Evolutionary conservation across 73 alveolate genomes (phyloP), one percentile per base, ranked within the genome.

Genomic region (Uronychia binucleata): DNA sequence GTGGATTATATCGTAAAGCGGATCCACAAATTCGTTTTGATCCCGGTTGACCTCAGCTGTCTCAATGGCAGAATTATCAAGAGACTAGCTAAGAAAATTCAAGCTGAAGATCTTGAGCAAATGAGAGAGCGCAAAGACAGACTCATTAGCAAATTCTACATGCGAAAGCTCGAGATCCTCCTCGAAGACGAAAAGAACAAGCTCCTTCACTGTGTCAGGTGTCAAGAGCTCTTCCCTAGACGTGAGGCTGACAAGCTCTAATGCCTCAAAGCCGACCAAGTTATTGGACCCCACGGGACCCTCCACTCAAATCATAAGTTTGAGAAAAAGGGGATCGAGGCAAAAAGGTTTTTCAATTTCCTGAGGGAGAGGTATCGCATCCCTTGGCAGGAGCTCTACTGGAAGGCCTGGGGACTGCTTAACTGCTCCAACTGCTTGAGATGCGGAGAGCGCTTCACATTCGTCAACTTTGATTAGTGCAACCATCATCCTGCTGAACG

Each of bases 31-130:
- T 91, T 93, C 0, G 97, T 90, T 13, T n/a, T 79, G 58, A 79
- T 85, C 29, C 91, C 93, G 0, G 83, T 83, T 29, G 93, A 93
- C 59, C 35, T 87, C 83, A 83, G 92, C 75, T 84, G 95, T 60
- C 86, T 90, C 67, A 89, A 92, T 33, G 58, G 76, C 8, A 59
- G 67, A 46, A 19, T 46, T 19, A 46, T 46, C 67, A 80, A 58
- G 35, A 32, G 35, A 46, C 25, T 80, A 26, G 87, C 87, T n/a
- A 58, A 80, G 32, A 19, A 30, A 29, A 14, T 80, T 14, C 31
- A 27, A n/a, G 32, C 46, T 25, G 78, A 80, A 57, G 46, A 30
- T 0, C 29, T 80, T 0, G 87, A 80, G 31, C 28, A 58, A n/a
- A 28, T 57, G 13, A 80, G 27, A 33, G 87, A 80, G 0, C 31